Conservation (phyloP, 2,329 filamentous ascomycete species). For the Pyricularia pennisetigena region DNA sequence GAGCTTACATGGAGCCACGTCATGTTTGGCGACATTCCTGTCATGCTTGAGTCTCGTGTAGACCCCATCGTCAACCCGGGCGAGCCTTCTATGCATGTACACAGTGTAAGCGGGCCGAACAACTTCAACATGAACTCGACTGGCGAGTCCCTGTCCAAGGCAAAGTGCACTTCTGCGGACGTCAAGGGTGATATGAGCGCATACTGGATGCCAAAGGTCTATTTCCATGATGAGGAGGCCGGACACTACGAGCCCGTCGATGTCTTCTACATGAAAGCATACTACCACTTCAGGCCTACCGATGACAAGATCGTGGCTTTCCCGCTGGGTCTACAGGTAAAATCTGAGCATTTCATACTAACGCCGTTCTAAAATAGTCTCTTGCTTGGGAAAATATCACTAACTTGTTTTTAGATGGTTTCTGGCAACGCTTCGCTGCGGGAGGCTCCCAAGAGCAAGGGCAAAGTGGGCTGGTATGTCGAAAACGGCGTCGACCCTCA, state of each 20-base stretch:
- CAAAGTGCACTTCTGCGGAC: constrained; percentile 61
- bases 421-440: constrained; percentile 53
- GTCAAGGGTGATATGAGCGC: constrained; percentile 60
- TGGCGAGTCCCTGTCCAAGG: constrained; percentile 47
- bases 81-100: constrained; percentile 48
- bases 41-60: constrained; percentile 48
- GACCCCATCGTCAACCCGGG: constrained; percentile 64
- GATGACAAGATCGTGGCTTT: constrained; percentile 60
- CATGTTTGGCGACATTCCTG: background rate
- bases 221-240: constrained; percentile 54
- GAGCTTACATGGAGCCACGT: constrained; percentile 45
- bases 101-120: constrained; percentile 62
- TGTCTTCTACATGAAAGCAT: constrained; percentile 63
- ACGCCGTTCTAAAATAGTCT: background rate
- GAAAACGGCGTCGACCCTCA: constrained; percentile 26
- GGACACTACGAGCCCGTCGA: constrained; percentile 56
- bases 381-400: too few relatives aligned
- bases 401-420: constrained; percentile 38
- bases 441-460: constrained; percentile 31
- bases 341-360: background rate
- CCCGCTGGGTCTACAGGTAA: constrained; percentile 51
- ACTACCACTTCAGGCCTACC: constrained; percentile 63
- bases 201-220: constrained; percentile 69
- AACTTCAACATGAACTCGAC: constrained; percentile 54
- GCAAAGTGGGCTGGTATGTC: constrained; percentile 26